Evolutionary conservation across 2,329 filamentous ascomycete genomes (phyloP).

Genomic region (Anthostomella pinea): DNA sequence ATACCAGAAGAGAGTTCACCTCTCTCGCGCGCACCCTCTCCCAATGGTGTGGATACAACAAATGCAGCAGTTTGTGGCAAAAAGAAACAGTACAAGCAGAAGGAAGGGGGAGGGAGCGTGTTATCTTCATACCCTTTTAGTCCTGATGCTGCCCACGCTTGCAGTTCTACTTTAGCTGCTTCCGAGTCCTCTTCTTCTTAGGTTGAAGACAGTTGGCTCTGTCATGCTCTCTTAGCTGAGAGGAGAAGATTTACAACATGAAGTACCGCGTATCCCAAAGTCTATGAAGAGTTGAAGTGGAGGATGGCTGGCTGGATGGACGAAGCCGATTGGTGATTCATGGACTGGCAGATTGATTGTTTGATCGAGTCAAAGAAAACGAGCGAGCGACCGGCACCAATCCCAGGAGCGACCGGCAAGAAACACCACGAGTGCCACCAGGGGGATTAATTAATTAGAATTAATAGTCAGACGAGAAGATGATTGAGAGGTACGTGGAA

Average conservation of each 20-base stretch:
- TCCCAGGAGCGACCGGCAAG: conserved; percentile 1
- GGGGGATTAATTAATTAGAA: too few relatives aligned
- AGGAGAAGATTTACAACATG: conserved; percentile 30
- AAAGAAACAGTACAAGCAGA: conserved; percentile 6
- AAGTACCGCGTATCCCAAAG: too few relatives aligned
- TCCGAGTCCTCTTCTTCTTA: conserved; percentile 17
- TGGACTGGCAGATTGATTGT: not conserved
- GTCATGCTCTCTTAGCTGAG: conserved; percentile 32
- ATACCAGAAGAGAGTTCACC: conserved; percentile 22
- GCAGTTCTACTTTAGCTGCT: conserved; percentile 18
- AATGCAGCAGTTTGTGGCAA: conserved; percentile 18
- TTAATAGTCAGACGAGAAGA: too few relatives aligned
- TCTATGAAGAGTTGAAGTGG: conserved; percentile 1
- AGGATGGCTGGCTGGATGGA: not conserved
- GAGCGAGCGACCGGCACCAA: too few relatives aligned
- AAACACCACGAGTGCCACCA: not conserved
- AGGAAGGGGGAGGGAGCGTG: conserved; percentile 14
- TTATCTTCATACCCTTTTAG: conserved; percentile 32
- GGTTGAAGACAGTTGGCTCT: conserved; percentile 21
- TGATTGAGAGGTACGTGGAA: too few relatives aligned
- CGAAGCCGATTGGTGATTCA: not conserved
- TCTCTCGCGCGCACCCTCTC: conserved; percentile 12
- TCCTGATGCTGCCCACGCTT: conserved; percentile 17
- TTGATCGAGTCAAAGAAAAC: not conserved
- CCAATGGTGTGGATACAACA: conserved; percentile 19